Percentiles rank a stretch among this genome's conserved stretches.
Evolutionary conservation across 2,329 filamentous ascomycete species (phyloP).

Genomic region (Tolypocladium sp.): DNA sequence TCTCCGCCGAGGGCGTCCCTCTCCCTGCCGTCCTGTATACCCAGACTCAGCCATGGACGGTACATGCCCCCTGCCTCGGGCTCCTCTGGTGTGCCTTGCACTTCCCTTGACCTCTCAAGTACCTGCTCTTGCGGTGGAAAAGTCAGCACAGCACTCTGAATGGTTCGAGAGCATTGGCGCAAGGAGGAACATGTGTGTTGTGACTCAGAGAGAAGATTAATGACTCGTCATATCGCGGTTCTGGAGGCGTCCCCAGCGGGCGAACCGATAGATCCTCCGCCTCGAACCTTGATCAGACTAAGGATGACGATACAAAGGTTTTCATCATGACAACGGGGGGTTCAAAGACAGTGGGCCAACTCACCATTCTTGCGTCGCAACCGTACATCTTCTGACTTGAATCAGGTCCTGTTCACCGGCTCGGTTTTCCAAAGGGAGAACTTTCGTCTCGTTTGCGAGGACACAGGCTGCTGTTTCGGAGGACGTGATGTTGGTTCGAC

Average conservation of each 20-base stretch:
- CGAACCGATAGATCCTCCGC: conserved; percentile 21
- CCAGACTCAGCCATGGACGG: no score
- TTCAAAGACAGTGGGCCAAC: conserved; percentile 16
- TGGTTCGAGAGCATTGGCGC: background rate
- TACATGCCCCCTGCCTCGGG: no score
- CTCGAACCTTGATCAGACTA: conserved; percentile 57
- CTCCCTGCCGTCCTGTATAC: no score
- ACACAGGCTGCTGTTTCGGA: background rate
- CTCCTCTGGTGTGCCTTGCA: background rate
- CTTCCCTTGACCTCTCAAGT: background rate
- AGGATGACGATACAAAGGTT: conserved; percentile 90
- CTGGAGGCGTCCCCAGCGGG: conserved; percentile 19
- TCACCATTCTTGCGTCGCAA: background rate
- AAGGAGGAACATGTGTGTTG: background rate
- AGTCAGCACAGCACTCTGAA: background rate
- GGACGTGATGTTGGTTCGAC: background rate
- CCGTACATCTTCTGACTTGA: background rate
- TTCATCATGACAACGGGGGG: conserved; percentile 58
- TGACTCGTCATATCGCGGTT: conserved; percentile 34
- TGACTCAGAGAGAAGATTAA: conserved; percentile 48
- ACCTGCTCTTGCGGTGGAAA: background rate
- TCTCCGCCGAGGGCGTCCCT: no score
- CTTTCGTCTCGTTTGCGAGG: background rate
- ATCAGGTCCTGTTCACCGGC: no score
- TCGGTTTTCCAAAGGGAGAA: background rate